These are phyloP conservation scores for Trichoderma sp. DNA, from an alignment of 2,329 filamentous ascomycete species.

Conservation along the genomic window DNA sequence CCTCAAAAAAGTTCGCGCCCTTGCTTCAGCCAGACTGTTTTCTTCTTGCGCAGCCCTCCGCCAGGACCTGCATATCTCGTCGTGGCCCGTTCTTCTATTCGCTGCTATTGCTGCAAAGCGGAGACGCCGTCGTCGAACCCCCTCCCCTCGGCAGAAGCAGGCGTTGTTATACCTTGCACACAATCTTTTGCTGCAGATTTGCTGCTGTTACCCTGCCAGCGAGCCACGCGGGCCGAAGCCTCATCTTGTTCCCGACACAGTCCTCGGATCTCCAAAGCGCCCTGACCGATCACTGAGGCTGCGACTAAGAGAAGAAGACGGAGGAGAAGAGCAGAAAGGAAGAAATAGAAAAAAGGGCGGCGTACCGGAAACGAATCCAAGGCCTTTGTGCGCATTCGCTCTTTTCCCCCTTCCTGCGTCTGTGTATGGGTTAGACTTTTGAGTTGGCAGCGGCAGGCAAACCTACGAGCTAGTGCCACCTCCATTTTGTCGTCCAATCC, in stretches of 20 bases:
- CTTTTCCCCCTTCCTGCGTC: background rate
- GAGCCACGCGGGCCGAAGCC: slow-evolving; percentile 17
- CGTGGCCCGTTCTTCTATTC: slow-evolving; percentile 12
- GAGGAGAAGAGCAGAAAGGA: background rate
- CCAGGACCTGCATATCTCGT: background rate
- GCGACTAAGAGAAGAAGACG: background rate
- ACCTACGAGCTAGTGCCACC: slow-evolving; percentile 16
- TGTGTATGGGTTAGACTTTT: slow-evolving; percentile 18
- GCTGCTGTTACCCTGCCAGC: slow-evolving; percentile 27
- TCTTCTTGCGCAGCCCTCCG: background rate
- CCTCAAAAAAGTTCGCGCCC: slow-evolving; percentile 5
- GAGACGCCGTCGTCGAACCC: slow-evolving; percentile 22
- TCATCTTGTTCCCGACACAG: slow-evolving; percentile 22
- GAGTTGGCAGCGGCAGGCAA: background rate
- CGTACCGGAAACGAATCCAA: background rate
- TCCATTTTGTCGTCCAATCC: slow-evolving; percentile 19
- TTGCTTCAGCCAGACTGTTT: background rate
- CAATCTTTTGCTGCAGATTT: slow-evolving; percentile 19
- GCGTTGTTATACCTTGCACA: slow-evolving; percentile 15
- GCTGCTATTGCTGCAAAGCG: slow-evolving; percentile 25
- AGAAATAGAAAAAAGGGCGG: background rate
- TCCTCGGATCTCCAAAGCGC: background rate
- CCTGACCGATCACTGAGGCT: background rate
- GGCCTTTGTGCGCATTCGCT: background rate
- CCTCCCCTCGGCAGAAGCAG: slow-evolving; percentile 19